Evolutionary conservation across 2,329 filamentous ascomycete species (phyloP), one percentile per base, ranked within the genome.

Genomic region (Xylariaceae sp.): DNA sequence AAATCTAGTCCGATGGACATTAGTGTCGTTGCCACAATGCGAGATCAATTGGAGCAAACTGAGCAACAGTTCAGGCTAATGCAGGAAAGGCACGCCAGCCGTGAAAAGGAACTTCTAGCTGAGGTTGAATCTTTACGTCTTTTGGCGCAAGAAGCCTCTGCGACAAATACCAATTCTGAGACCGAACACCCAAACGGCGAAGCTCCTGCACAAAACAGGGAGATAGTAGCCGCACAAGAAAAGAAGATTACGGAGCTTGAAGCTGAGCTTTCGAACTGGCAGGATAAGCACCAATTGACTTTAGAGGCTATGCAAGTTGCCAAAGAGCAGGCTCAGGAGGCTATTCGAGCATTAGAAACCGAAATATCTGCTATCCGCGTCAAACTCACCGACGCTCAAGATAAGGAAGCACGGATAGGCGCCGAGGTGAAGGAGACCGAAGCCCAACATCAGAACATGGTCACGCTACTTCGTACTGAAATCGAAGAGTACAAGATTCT

Each of bases 1-100:
- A 90, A 92, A 68, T 81, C 69, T 2, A 87, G 88, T 21, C 88
- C 91, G 7, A 86, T 96, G 67, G 94, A 99, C 67, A 95, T 96
- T 68, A 92, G 89, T 0, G 85, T 96, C 60, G 86, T 97, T 30
- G 87, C 89, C 4, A 87, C 86, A 15, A 83, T 99, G 75, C 87
- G 89, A 55, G 89, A 95, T 58, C 91, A 96, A 70, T 80, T 99
- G 5, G 83, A 92, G 66, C 85, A 90, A 70, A 95, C 87, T 62
- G 92, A 97, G 71, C 86, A 81, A 61, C 85, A 92, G 67, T 85
- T 96, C 58, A 80, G 80, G 55, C 76, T 83, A 49, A 79, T 96
- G 65, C 87, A 89, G 48, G 84, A 89, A 46, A 77, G 81, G 0
- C 85, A 96, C 61, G 78, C 80, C n/a, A 72, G 76, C 13, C 84